Conservation (phyloP, 2,329 filamentous ascomycete species). For the Capronia coronata region DNA sequence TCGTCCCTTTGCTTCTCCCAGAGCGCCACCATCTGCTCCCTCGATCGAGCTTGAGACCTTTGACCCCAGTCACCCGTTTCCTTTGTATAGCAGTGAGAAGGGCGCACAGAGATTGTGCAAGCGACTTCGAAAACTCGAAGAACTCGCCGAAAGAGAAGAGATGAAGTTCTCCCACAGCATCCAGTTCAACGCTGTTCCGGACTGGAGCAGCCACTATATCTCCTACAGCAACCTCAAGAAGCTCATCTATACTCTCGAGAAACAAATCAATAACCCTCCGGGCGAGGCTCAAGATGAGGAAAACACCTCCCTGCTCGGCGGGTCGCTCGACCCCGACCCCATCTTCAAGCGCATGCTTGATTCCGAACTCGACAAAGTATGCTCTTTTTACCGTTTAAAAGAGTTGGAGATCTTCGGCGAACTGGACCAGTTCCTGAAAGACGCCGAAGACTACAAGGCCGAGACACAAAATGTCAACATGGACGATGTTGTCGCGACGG, state of each 20-base stretch:
- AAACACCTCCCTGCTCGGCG: constrained; percentile 71
- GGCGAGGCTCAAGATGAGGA: constrained; percentile 64
- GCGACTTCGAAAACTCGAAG: constrained; percentile 25
- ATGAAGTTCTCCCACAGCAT: constrained; percentile 99
- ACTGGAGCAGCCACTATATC: constrained; percentile 98
- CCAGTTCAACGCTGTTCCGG: constrained; percentile 99
- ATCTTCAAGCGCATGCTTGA: constrained; percentile 78
- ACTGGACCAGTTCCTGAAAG: constrained; percentile 66
- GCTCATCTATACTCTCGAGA: constrained; percentile 93
- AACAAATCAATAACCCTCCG: constrained; percentile 60
- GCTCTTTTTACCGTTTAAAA: constrained; percentile 82
- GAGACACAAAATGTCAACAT: constrained; percentile 45
- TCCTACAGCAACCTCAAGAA: constrained; percentile 99
- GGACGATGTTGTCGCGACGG: constrained; percentile 38
- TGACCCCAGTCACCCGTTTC: neutral
- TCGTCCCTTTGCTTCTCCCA: constrained; percentile 1
- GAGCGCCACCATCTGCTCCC: constrained; percentile 3
- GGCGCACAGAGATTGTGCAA: constrained; percentile 14
- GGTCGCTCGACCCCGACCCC: constrained; percentile 63
- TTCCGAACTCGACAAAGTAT: constrained; percentile 88
- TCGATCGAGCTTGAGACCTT: constrained; percentile 23
- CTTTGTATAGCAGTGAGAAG: neutral
- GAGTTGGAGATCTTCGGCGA: constrained; percentile 82
- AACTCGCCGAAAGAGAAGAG: constrained; percentile 27
- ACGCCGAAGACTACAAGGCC: constrained; percentile 63